phyloP scores from a whole-genome alignment of 352 stramenopile genomes.

The Bremia lactucae region DNA sequence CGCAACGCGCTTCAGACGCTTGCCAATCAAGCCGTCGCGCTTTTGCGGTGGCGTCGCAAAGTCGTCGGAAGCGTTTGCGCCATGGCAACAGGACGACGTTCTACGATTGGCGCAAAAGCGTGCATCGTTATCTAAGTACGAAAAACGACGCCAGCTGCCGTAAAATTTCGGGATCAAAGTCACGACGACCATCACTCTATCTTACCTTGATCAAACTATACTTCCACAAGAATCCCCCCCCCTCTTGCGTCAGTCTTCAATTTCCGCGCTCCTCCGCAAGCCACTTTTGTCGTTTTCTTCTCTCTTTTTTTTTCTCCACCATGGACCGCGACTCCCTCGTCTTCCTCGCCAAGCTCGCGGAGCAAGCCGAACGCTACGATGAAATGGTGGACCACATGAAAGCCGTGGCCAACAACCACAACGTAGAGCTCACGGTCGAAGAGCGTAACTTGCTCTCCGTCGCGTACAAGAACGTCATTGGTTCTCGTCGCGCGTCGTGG shows the following conservation, averaged over 20 bases:
- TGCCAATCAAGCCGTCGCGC: too few species aligned
- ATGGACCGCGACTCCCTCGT: conserved; percentile 78
- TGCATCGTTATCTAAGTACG: too few species aligned
- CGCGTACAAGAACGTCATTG: conserved; percentile 97
- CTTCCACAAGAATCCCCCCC: too few species aligned
- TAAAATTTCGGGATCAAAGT: too few species aligned
- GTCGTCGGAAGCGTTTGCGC: too few species aligned
- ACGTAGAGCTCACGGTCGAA: conserved; percentile 96
- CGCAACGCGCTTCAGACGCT: too few species aligned
- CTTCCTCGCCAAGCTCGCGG: conserved; percentile 74
- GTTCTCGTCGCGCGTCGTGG: conserved; percentile 95
- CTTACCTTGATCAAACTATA: too few species aligned
- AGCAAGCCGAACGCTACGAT: conserved; percentile 83
- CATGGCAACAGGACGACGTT: too few species aligned
- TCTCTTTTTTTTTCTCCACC: conserved; percentile 5
- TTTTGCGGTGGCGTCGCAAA: too few species aligned
- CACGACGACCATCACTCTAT: too few species aligned
- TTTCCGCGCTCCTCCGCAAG: conserved; percentile 41
- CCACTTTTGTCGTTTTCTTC: conserved; percentile 4
- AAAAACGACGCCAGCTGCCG: too few species aligned
- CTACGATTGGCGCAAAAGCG: too few species aligned
- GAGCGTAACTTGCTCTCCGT: conserved; percentile 95
- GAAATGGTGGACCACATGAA: conserved; percentile 97
- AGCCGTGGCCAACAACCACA: conserved; percentile 92
- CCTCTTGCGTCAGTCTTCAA: conserved; percentile 47